Evolutionary conservation across 2,329 filamentous ascomycete species (phyloP), one percentile per base, ranked within the genome.

Genomic region (Akanthomyces muscarius): DNA sequence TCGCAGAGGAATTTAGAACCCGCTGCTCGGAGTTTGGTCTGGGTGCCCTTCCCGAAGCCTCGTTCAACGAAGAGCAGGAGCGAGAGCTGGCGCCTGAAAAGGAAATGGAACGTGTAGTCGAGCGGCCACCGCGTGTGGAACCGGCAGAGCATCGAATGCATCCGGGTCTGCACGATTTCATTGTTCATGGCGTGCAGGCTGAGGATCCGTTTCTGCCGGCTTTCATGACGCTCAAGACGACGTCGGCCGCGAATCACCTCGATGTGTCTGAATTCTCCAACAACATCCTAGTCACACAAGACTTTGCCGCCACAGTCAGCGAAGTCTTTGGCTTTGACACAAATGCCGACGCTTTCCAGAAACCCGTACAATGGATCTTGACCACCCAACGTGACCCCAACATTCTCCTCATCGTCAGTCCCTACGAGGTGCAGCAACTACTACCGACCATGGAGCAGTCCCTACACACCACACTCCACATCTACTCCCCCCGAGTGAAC

Each of bases 21-120:
- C 50, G 50, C 14, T 52, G 28, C 50, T 11, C 4, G 6, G 50
- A 33, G 50, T 52, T 52, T 38, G 33, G 50, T 5, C 50, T 38
- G 3, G 7, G 1, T 3, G 50, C 14, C 14, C 28, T 33, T 23
- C 33, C 33, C 2, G 50, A 33, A 18, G 50, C 50, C 2, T 73
- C 74, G 0, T 72, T 89, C 0, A 74, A 83, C 3, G 86, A 90
- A 67, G 89, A 91, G 64, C 86, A 91, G 66, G 88, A 91, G 68
- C 79, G 88, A 0, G 88, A 91, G 65, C 74, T 91, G 0, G 78
- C 84, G 0, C 86, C 85, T 0, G 88, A 92, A 65, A 80, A 83
- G 1, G 85, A 90, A 66, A 73, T 81, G 33, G 85, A 91, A 68
- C 75, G 79, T 0, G 74, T 89, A 54, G 67, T 84, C 1, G 76